Base-by-base conservation (phyloP, 768 basidiomycete species). In the Suillus discolor region DNA sequence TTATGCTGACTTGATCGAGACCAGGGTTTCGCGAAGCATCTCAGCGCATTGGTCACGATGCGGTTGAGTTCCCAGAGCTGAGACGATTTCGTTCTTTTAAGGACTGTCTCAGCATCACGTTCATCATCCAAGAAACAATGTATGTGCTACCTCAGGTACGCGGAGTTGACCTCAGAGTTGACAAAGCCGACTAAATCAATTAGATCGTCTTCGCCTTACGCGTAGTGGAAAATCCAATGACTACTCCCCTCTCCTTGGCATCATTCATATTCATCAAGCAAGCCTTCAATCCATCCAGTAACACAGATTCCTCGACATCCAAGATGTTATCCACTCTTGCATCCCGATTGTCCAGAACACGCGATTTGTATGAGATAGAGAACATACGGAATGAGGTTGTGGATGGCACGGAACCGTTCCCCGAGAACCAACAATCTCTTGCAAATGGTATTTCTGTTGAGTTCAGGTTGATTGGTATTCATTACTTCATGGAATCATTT, bases 191-290 rank as follows among this genome's bases (percentile, higher is more conserved):
- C 15, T 2, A 25, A 51, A 1, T 51, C 13, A 25, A 16, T 51
- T 25, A 51, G 49, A 51, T 51, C 0, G 3, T 16, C 25, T 15
- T 51, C 49, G 1, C 49, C 3, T 25, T 25, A 0, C 49, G 3
- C 7, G 49, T 25, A 0, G 2, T 51, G 25, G 16, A 16, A 23
- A 51, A 51, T 68, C 89, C 89, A 2, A 73, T 82, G 23, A 81
- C 85, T 23, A 87, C 90, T 64, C 89, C 89, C 0, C 67, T 90
- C 38, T 88, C 88, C 4, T 78, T 91, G 3, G 87, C 87, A 2
- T 89, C 89, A 2, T 78, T 89, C 47, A 82, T 85, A 57, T 79
- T 90, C 23, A 84, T 89, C 54, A 75, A 87, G 74, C 80, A 84
- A n/a, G 84, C 87, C 0, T 80, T 85, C 1, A 69, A 73, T 36